Evolutionary conservation across 1,284 basidiomycete species (phyloP), one percentile per base, ranked within the genome.

Genomic region (Rhodotorula glutinis): DNA sequence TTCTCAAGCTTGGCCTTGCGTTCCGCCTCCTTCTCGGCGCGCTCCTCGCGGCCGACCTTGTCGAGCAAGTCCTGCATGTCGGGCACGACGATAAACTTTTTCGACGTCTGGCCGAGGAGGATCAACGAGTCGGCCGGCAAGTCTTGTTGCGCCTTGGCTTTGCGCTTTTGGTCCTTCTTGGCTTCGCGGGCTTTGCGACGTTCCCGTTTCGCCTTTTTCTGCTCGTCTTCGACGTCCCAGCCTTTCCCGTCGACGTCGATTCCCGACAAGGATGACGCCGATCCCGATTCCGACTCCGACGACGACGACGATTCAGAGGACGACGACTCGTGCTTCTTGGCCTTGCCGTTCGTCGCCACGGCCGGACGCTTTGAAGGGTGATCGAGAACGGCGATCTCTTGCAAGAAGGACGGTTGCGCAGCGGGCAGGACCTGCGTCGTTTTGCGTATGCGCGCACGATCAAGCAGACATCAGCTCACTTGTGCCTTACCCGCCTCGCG

Each of bases 41-140:
- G 60, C 33, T 70, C 65, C 53, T 73, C 67, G 43, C 47, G 46
- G 0, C 27, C 66, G 30, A 73, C 62, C 52, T 64, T 60, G 23
- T 58, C 63, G 43, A 76, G 38, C 38, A 76, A 30, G 56, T 74
- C 63, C 19, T 44, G 44, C 7, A 74, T 63, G 43, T 76, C 74
- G 44, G 75, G 75, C 41, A 73, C 70, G 63, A 75, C 66, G 53
- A 76, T 57, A 58, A 75, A 76, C 65, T 76, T 76, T 51, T 73
- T 72, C 53, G 38, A 41, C 47, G 73, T 71, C 63, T 76, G 75
- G 13, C 74, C 75, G 62, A 76, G 67, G 44, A 75, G 53, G 44
- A 69, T 53, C 54, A 73, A 59, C 62, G 66, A 65, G 65, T 62
- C 67, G 43, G 57, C 53, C 59, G 65, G 67, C 51, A 49, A 44